Evolutionary conservation across 2,329 filamentous ascomycete species (phyloP), one percentile per base, ranked within the genome.

Genomic region (Grosmannia huntii): DNA sequence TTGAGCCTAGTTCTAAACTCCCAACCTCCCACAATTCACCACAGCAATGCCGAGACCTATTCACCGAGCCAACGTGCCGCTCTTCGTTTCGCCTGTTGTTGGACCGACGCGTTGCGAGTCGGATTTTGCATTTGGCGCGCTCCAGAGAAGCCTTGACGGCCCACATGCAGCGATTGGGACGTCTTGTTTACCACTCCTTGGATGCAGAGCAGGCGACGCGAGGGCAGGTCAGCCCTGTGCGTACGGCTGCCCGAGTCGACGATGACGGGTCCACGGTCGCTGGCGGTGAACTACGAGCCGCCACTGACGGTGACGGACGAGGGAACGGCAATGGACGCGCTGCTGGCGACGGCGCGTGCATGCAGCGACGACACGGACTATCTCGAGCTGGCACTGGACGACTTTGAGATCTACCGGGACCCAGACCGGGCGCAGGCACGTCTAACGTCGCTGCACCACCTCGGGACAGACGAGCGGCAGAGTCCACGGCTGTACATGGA

Each of bases 391-490:
- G 70, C 77, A 4, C 69, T 87, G 0, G 71, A 82, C 11, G 67
- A 81, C 2, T 87, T 87, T 64, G 73, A 73, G 2, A 70, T 86
- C 1, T 87, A 86, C 64, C 68, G 75, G 27, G 65, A 76, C 52
- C 62, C 64, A 0, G 27, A 50, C 0, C 31, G 60, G 0, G 73
- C 75, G 57, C 68, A 70, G 0, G 66, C 70, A 54, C 81, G 86
- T 61, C 74, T 88, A 65, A 71, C 76, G 5, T 71, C 80, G 0
- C 68, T 87, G 0, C 76, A 86, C 25, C 69, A 78, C 10, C 70
- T 86, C 0, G 69, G 74, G 3, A 73, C 71, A 1, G 69, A 67
- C 19, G 67, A 63, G 25, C 16, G 12, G 0, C 71, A 66, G 0
- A 69, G 68, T 46, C 67, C 65, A 19, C 64, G 61, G 5, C 75